A percentile compares a stretch with the other conserved stretches of the same genome.
Evolutionary conservation across 306 rosid species (phyloP).

Genomic region (Dryas octopetala): DNA sequence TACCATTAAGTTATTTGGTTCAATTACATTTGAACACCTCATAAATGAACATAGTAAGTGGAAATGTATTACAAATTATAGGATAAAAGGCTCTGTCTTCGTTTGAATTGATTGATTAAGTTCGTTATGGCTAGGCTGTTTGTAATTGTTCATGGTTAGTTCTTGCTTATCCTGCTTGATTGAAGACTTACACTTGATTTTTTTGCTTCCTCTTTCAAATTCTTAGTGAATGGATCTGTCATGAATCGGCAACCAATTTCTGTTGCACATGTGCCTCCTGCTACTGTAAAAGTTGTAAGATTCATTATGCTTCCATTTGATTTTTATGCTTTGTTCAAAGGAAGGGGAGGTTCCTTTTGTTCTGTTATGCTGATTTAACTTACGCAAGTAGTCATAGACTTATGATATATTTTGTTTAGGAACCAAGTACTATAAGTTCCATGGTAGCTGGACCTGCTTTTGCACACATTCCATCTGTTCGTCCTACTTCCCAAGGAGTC

Average conservation of each 20-base stretch:
- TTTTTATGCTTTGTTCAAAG: slow-evolving; percentile 18
- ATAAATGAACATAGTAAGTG: background rate
- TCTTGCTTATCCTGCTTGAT: slow-evolving; percentile 28
- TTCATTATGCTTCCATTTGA: background rate
- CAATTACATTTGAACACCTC: background rate
- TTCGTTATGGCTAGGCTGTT: slow-evolving; percentile 11
- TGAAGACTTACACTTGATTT: slow-evolving; percentile 12
- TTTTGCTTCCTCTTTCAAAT: slow-evolving; percentile 16
- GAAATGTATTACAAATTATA: background rate
- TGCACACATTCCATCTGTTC: slow-evolving; percentile 69
- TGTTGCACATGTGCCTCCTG: slow-evolving; percentile 66
- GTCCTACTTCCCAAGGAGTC: slow-evolving; percentile 75
- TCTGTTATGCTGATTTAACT: slow-evolving; percentile 16
- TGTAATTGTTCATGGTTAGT: slow-evolving; percentile 16
- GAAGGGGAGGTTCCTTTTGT: background rate
- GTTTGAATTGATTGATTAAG: slow-evolving; percentile 4
- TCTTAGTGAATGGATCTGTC: slow-evolving; percentile 78
- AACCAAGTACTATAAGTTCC: slow-evolving; percentile 75
- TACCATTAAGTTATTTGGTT: background rate
- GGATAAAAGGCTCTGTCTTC: background rate
- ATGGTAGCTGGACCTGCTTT: slow-evolving; percentile 67
- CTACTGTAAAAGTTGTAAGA: slow-evolving; percentile 90
- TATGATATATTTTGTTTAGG: slow-evolving; percentile 50
- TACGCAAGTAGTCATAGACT: slow-evolving; percentile 21
- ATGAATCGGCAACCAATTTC: slow-evolving; percentile 65